A percentile compares a stretch with the other conserved stretches of the same genome.
Conservation (phyloP, 192 early-diverging fungal species). For the Coemansia guatemalensis region DNA sequence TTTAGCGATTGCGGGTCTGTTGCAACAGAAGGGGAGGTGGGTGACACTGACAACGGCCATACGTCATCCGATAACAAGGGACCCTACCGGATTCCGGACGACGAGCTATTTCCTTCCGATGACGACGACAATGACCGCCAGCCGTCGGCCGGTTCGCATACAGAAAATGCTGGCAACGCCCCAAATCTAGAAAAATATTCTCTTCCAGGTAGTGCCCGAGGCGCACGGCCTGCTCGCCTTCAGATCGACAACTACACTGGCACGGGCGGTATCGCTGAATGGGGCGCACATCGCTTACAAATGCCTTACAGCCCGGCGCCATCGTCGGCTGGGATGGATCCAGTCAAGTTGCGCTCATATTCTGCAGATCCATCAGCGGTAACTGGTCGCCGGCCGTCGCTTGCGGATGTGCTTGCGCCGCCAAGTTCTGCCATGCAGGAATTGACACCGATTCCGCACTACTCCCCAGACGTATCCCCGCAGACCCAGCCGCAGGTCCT, state of each 20-base stretch:
- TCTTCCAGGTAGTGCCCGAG: slow-evolving; percentile 13
- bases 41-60: slow-evolving; percentile 6
- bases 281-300: slow-evolving; percentile 51
- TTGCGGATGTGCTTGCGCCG: slow-evolving; percentile 48
- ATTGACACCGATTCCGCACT: slow-evolving; percentile 16
- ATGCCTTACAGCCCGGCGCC: slow-evolving; percentile 38
- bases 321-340: slow-evolving; percentile 10
- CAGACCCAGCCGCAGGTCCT: slow-evolving; percentile 21
- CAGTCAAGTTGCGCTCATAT: slow-evolving; percentile 33
- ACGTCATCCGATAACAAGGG: neutral
- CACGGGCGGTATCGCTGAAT: slow-evolving; percentile 54
- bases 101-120: slow-evolving; percentile 46
- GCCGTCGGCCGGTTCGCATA: neutral
- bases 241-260: slow-evolving; percentile 43
- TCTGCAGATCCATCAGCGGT: slow-evolving; percentile 38
- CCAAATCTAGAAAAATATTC: slow-evolving; percentile 28
- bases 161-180: neutral
- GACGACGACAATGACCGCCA: slow-evolving; percentile 12
- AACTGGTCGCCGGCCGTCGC: slow-evolving; percentile 42
- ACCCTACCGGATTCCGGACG: slow-evolving; percentile 36
- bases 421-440: slow-evolving; percentile 39
- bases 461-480: slow-evolving; percentile 29
- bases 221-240: slow-evolving; percentile 15
- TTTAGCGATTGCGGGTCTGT: slow-evolving; percentile 37
- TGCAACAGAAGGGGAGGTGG: slow-evolving; percentile 13